Percentiles rank a stretch among this genome's conserved stretches.
phyloP scores from a whole-genome alignment of 73 alveolate species.

The Paramecium tetraurelia region DNA sequence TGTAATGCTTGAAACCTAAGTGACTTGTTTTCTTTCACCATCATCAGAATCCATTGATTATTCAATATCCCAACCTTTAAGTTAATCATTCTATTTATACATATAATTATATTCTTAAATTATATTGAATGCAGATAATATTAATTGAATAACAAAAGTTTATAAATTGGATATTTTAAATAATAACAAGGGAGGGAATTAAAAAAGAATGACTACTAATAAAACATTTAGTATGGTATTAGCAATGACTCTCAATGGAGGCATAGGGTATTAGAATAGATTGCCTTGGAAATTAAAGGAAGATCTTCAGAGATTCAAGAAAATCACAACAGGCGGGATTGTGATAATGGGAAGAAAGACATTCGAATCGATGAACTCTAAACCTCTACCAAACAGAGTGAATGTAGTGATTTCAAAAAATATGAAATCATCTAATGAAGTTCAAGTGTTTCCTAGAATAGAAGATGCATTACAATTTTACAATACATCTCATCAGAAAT shows the following conservation, averaged over 20 bases:
- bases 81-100: neutral
- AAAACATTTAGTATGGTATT: conserved; percentile 57
- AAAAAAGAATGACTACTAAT: neutral
- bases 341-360: conserved; percentile 90
- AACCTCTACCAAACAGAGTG: conserved; percentile 78
- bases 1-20: neutral
- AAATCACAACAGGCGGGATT: conserved; percentile 65
- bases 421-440: neutral
- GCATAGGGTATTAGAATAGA: conserved; percentile 63
- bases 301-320: conserved; percentile 62
- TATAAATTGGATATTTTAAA: neutral
- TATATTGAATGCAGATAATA: neutral
- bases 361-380: conserved; percentile 78
- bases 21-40: neutral
- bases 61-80: conserved; percentile 21
- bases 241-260: conserved; percentile 52
- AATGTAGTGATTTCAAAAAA: conserved; percentile 73
- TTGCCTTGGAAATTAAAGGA: conserved; percentile 67
- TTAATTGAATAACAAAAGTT: neutral
- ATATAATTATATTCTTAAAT: neutral
- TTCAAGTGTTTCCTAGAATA: neutral
- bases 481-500: conserved; percentile 60
- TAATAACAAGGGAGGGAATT: neutral
- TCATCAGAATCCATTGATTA: neutral
- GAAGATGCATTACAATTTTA: conserved; percentile 45